These are phyloP conservation scores for Lentinula lateritia DNA, from an alignment of 768 basidiomycete genomes.

Conservation along the genomic window DNA sequence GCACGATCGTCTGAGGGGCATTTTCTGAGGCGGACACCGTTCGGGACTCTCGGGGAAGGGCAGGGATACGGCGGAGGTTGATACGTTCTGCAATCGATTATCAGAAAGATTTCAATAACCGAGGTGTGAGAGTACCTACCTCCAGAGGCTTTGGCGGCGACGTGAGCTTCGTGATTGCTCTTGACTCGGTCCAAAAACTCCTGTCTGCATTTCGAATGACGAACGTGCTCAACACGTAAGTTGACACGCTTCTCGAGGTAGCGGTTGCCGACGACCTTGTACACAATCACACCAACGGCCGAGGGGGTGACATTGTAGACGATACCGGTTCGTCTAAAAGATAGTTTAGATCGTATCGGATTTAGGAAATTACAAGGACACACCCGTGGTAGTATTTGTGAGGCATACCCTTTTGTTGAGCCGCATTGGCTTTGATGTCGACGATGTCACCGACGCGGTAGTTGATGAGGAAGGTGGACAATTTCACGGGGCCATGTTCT, in stretches of 20 bases:
- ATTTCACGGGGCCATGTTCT: slow-evolving; percentile 87
- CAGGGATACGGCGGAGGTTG: slow-evolving; percentile 80
- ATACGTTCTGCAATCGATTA: slow-evolving; percentile 54
- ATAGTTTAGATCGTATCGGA: slow-evolving; percentile 5
- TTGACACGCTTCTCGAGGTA: slow-evolving; percentile 99
- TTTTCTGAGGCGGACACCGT: slow-evolving; percentile 71
- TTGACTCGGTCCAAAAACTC: slow-evolving; percentile 97
- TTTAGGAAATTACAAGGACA: slow-evolving; percentile 25
- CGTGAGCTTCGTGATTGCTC: slow-evolving; percentile 79
- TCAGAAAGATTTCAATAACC: neutral
- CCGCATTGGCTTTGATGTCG: slow-evolving; percentile 99
- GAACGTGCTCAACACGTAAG: slow-evolving; percentile 92
- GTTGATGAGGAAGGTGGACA: slow-evolving; percentile 91
- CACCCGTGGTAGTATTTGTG: slow-evolving; percentile 98
- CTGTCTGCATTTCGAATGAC: slow-evolving; percentile 95
- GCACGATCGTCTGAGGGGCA: slow-evolving; percentile 87
- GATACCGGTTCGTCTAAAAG: slow-evolving; percentile 85
- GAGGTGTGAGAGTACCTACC: slow-evolving; percentile 43
- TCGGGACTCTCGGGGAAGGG: slow-evolving; percentile 73
- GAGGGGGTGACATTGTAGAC: slow-evolving; percentile 96
- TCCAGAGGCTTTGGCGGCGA: slow-evolving; percentile 85
- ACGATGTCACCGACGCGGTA: slow-evolving; percentile 98
- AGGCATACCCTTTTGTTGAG: slow-evolving; percentile 99
- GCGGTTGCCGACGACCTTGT: slow-evolving; percentile 98
- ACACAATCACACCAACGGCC: slow-evolving; percentile 93